Evolutionary conservation across 331 rosid species (phyloP).

Genomic region (Malus hybrid): DNA sequence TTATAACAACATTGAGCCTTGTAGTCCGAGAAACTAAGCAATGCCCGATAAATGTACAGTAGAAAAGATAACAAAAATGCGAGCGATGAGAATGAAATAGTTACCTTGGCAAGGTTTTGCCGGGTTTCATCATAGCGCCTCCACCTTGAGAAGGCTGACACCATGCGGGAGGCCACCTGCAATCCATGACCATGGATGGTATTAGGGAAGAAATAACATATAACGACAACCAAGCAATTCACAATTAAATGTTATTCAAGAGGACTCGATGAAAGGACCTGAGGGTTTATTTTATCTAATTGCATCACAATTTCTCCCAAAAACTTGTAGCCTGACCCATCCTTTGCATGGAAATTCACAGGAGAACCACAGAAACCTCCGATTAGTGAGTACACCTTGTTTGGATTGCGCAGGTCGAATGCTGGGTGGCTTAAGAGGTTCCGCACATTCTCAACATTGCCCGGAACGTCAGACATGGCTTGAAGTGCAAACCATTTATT

Average conservation of each 20-base stretch:
- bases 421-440: conserved; percentile 72
- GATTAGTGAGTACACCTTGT: conserved; percentile 91
- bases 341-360: conserved; percentile 85
- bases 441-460: conserved; percentile 74
- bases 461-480: conserved; percentile 79
- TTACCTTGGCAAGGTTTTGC: conserved; percentile 59
- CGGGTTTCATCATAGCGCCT: conserved; percentile 63
- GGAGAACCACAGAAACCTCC: conserved; percentile 89
- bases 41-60: not conserved
- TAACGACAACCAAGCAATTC: not conserved
- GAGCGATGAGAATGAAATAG: not conserved
- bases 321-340: conserved; percentile 79
- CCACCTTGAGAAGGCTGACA: conserved; percentile 94
- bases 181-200: not conserved
- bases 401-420: conserved; percentile 90
- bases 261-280: conserved; percentile 33
- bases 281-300: conserved; percentile 87
- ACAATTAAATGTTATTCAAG: not conserved
- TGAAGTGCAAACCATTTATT: conserved; percentile 97
- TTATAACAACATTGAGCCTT: not conserved
- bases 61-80: not conserved
- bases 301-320: conserved; percentile 70
- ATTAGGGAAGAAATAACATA: not conserved
- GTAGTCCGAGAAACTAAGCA: not conserved
- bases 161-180: conserved; percentile 98